phyloP scores from a whole-genome alignment of 2,329 filamentous ascomycete genomes.

The Sporothrix protearum region DNA sequence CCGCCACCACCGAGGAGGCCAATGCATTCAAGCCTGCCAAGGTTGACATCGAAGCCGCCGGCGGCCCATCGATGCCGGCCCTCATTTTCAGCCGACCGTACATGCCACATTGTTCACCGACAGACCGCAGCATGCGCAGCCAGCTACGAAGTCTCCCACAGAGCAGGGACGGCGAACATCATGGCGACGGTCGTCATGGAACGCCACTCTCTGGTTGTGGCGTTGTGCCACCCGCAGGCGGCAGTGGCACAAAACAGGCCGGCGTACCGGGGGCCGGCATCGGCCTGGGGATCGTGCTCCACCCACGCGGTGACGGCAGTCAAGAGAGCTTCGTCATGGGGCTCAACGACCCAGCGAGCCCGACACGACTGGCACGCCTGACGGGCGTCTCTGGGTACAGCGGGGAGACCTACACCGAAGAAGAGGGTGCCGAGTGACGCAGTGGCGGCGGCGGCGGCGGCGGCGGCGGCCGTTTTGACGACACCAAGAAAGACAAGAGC shows the following conservation, averaged over 20 bases:
- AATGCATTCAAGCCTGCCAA: background rate
- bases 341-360: slow-evolving; percentile 34
- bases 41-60: background rate
- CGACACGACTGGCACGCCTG: slow-evolving; percentile 28
- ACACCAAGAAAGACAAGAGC: background rate
- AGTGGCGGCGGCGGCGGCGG: background rate
- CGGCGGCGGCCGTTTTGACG: background rate
- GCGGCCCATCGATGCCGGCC: background rate
- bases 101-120: slow-evolving; percentile 28
- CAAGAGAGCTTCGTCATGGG: slow-evolving; percentile 36
- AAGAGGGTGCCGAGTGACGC: background rate
- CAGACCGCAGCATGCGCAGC: slow-evolving; percentile 33
- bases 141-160: slow-evolving; percentile 24
- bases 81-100: background rate
- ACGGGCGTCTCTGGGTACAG: slow-evolving; percentile 32
- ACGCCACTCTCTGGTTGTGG: background rate
- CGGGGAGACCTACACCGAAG: slow-evolving; percentile 24
- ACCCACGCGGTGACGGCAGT: slow-evolving; percentile 23
- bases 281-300: slow-evolving; percentile 16
- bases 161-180: background rate
- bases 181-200: background rate
- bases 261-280: slow-evolving; percentile 11
- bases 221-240: background rate
- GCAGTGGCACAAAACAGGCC: background rate
- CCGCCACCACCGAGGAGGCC: background rate